These are phyloP conservation scores for Fusarium domesticum DNA, from an alignment of 2,329 filamentous ascomycete species.

Conservation along the genomic window DNA sequence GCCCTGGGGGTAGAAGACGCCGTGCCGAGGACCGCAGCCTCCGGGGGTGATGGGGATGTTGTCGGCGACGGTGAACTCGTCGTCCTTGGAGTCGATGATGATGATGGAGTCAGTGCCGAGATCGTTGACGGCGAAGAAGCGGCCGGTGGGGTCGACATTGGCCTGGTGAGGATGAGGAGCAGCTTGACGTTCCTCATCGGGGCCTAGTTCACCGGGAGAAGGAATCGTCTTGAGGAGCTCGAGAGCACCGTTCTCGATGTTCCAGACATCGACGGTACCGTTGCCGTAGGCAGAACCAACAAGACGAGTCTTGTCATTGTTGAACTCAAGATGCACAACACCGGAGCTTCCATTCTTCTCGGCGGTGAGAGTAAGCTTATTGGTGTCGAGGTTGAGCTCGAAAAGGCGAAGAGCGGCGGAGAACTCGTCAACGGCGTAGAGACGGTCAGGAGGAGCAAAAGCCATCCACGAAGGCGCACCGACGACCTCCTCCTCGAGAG, in stretches of 20 bases:
- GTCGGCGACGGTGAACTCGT: constrained; percentile 39
- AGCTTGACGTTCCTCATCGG: constrained; percentile 33
- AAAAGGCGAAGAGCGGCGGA: constrained; percentile 40
- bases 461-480: constrained; percentile 48
- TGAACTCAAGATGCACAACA: constrained; percentile 49
- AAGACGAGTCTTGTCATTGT: constrained; percentile 42
- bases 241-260: constrained; percentile 37
- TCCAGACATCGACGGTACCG: constrained; percentile 46
- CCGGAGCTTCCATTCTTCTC: constrained; percentile 38
- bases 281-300: constrained; percentile 43
- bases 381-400: constrained; percentile 34
- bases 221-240: constrained; percentile 40
- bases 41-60: constrained; percentile 33
- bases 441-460: constrained; percentile 36
- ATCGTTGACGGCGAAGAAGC: constrained; percentile 48
- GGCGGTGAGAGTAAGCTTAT: constrained; percentile 30
- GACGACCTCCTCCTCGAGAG: constrained; percentile 31
- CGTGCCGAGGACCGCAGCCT: constrained; percentile 50
- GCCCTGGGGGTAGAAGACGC: constrained; percentile 43
- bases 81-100: constrained; percentile 43
- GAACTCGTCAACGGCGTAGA: constrained; percentile 51
- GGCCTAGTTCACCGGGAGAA: constrained; percentile 35
- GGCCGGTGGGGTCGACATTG: constrained; percentile 47
- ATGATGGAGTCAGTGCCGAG: constrained; percentile 49
- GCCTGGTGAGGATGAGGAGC: constrained; percentile 46